Evolutionary conservation across 169 alveolate species (phyloP), one percentile per base, ranked within the genome.

Genomic region (Eimeria tenella): DNA sequence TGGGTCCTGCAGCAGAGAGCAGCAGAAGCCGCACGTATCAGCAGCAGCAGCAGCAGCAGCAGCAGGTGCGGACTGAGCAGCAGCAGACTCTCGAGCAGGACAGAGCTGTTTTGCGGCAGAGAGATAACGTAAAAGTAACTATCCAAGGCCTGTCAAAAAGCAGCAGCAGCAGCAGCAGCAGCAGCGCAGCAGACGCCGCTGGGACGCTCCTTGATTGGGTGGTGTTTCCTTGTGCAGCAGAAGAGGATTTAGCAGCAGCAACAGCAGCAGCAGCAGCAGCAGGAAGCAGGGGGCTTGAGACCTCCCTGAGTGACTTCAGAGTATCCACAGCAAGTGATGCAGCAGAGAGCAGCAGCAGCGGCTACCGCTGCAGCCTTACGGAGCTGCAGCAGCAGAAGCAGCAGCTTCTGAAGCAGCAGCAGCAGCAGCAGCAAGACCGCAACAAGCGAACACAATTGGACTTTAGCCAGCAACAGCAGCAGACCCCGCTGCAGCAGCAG

Each of bases 191-290:
- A 56, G 11, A 7, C 7, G 65, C 65, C 11, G 7, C 65, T 11
- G 7, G 7, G n/a, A n/a, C n/a, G n/a, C n/a, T n/a, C n/a, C n/a
- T n/a, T n/a, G n/a, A n/a, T n/a, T n/a, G n/a, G n/a, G 65, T 7
- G 19, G 19, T 11, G 19, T 56, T 56, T 7, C 65, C 19, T 7
- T 11, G 11, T 56, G 7, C 65, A 56, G 19, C 65, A 7, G 19
- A 56, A 56, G 65, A 56, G 19, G 19, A 7, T 56, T 7, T 11
- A 9, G 65, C 65, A 9, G 65, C 83, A 73, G 55, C 50, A 31
- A 53, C 56, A 31, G n/a, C 6, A 25, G 55, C 50, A 73, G 83
- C 50, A 31, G 83, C 83, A 73, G 83, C 50, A 31, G 83, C 83
- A 73, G 56, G 55, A 5, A 73, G 55, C 52, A 11, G 65, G 65